These are phyloP conservation scores for Lecanicillium sp. DNA, from an alignment of 2,329 filamentous ascomycete genomes.

Conservation along the genomic window DNA sequence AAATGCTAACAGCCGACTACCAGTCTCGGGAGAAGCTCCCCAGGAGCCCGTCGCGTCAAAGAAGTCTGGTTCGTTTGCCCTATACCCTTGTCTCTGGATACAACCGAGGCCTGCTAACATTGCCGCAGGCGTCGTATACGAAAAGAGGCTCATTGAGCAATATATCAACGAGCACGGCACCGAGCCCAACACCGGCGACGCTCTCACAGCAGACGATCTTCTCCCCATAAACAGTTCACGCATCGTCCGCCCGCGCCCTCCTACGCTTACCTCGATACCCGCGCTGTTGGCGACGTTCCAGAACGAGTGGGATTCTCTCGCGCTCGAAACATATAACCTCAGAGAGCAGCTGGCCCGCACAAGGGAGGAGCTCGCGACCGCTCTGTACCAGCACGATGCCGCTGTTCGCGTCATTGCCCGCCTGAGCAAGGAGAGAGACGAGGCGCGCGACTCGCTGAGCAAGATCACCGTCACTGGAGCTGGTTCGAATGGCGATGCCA, in stretches of 20 bases:
- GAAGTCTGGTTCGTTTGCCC: constrained; percentile 67
- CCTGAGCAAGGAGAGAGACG: constrained; percentile 83
- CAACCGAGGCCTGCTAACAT: background rate
- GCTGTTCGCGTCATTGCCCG: constrained; percentile 92
- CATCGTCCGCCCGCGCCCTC: constrained; percentile 81
- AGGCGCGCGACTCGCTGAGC: constrained; percentile 81
- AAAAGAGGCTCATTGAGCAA: constrained; percentile 89
- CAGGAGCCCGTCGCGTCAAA: constrained; percentile 91
- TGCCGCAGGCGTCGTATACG: constrained; percentile 71
- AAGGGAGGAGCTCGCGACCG: constrained; percentile 85
- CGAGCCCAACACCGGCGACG: constrained; percentile 83
- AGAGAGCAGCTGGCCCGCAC: constrained; percentile 86
- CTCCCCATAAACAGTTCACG: constrained; percentile 78
- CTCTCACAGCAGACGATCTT: constrained; percentile 76
- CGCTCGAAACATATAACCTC: constrained; percentile 84
- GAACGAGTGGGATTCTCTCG: constrained; percentile 95
- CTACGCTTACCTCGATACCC: constrained; percentile 91
- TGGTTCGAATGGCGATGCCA: constrained; percentile 64
- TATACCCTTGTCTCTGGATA: background rate
- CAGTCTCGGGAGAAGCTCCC: constrained; percentile 94
- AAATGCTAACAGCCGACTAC: background rate
- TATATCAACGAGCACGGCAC: constrained; percentile 91
- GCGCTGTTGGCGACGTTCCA: constrained; percentile 91
- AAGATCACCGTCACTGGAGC: constrained; percentile 66
- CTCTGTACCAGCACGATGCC: constrained; percentile 94